Percentiles rank a stretch among this genome's conserved stretches.
phyloP scores from a whole-genome alignment of 495 filamentous ascomycete species.

The Penicillium coprophilum region DNA sequence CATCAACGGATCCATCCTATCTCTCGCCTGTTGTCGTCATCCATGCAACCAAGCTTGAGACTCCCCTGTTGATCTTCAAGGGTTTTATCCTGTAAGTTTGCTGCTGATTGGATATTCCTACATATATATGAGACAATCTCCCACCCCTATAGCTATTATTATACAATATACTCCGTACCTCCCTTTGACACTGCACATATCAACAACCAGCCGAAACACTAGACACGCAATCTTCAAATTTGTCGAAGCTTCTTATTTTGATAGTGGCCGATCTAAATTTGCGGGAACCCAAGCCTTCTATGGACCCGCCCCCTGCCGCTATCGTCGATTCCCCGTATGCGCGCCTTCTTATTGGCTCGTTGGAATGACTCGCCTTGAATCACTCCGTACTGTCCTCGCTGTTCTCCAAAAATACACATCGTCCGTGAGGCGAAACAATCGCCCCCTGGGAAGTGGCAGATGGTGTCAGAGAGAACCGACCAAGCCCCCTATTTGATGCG shows the following conservation, averaged over 20 bases:
- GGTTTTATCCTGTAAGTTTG: background rate
- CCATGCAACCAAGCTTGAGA: constrained; percentile 8
- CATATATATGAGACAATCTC: background rate
- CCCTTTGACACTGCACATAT: background rate
- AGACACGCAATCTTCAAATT: constrained; percentile 1
- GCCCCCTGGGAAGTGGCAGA: constrained; percentile 11
- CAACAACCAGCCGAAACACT: background rate
- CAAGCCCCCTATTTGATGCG: background rate
- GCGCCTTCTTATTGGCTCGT: constrained; percentile 28
- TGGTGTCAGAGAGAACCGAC: background rate
- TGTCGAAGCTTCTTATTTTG: constrained; percentile 10
- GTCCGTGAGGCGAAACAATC: constrained; percentile 13
- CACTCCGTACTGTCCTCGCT: constrained; percentile 13
- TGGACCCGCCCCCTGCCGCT: constrained; percentile 31
- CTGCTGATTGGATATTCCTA: background rate
- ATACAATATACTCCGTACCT: background rate
- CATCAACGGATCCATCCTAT: constrained; percentile 16
- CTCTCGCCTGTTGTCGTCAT: constrained; percentile 25
- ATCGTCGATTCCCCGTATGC: constrained; percentile 27
- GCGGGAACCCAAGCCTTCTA: constrained; percentile 27
- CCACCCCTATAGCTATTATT: background rate
- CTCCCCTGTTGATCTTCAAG: constrained; percentile 20
- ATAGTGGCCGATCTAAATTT: constrained; percentile 28
- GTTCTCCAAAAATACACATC: constrained; percentile 8
- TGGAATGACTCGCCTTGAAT: constrained; percentile 25